Conservation (phyloP, 208 protist species). For the Crithidia fasciculata region DNA sequence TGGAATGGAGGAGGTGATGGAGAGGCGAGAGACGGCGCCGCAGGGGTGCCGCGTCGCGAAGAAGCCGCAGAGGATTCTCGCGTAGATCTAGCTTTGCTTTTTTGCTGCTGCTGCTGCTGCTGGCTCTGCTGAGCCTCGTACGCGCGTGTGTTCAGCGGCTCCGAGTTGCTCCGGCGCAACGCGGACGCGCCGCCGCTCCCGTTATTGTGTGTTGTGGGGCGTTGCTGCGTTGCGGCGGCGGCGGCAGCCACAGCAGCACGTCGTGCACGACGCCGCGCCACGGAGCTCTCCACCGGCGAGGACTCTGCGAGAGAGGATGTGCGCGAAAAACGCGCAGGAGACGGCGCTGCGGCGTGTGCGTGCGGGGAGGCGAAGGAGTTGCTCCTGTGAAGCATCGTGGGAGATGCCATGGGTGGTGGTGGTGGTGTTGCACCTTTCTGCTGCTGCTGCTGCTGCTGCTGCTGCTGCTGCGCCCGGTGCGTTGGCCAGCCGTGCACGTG, state of each 20-base stretch:
- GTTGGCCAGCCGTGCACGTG: constrained; percentile 8
- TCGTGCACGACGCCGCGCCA: constrained; percentile 10
- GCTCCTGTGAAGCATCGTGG: neutral
- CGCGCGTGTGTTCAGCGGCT: constrained; percentile 14
- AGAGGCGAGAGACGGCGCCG: neutral
- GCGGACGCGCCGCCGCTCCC: neutral
- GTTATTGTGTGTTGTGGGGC: neutral
- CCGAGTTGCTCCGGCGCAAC: constrained; percentile 8
- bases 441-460: neutral
- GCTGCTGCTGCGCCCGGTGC: neutral
- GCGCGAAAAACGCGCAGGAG: constrained; percentile 10
- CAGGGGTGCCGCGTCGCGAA: neutral
- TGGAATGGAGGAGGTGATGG: neutral
- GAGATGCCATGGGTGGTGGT: neutral
- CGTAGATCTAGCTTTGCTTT: too few relatives aligned
- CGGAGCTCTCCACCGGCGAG: constrained; percentile 7
- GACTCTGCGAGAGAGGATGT: constrained; percentile 13
- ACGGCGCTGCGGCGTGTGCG: neutral
- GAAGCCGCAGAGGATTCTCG: neutral
- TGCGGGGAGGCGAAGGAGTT: neutral
- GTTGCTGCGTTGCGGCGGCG: neutral
- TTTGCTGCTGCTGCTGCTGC: too few relatives aligned
- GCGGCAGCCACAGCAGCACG: neutral
- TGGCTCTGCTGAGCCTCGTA: constrained; percentile 9
- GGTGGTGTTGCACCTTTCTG: neutral